Conservation (phyloP, 768 basidiomycete species). For the Lyophyllum shimeji region DNA sequence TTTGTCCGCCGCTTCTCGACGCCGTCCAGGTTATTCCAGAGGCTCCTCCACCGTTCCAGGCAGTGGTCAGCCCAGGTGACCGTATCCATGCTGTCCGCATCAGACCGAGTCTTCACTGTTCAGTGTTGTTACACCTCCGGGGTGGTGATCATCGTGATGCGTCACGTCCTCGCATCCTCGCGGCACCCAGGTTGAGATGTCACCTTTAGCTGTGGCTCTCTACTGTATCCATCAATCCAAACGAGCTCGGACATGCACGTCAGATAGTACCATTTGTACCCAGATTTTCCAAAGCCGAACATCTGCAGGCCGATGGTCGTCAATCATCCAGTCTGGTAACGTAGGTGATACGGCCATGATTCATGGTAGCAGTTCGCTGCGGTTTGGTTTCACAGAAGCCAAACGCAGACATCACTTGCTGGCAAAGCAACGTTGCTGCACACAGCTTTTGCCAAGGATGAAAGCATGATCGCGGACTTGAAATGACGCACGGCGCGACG, state of each 20-base stretch:
- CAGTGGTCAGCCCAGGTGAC: background rate
- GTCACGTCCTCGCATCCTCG: background rate
- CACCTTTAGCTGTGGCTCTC: background rate
- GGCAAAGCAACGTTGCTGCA: background rate
- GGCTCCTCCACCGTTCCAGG: background rate
- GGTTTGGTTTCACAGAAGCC: background rate
- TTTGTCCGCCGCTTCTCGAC: background rate
- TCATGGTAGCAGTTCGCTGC: background rate
- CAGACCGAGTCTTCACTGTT: background rate
- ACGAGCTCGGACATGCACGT: background rate
- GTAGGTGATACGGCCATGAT: background rate
- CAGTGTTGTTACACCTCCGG: background rate
- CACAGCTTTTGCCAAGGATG: background rate
- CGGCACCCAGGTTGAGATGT: background rate
- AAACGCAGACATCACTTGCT: background rate
- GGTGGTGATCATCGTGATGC: constrained; percentile 8
- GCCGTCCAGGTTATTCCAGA: background rate
- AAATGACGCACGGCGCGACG: background rate
- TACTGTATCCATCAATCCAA: background rate
- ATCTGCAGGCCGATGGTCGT: too few species aligned
- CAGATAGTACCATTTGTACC: too few species aligned
- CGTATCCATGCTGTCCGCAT: background rate
- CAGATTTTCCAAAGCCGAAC: too few species aligned
- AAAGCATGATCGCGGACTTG: background rate
- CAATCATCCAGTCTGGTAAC: too few species aligned